Evolutionary conservation across 179 eudicot species (phyloP).

Genomic region (Drosera spatulata): DNA sequence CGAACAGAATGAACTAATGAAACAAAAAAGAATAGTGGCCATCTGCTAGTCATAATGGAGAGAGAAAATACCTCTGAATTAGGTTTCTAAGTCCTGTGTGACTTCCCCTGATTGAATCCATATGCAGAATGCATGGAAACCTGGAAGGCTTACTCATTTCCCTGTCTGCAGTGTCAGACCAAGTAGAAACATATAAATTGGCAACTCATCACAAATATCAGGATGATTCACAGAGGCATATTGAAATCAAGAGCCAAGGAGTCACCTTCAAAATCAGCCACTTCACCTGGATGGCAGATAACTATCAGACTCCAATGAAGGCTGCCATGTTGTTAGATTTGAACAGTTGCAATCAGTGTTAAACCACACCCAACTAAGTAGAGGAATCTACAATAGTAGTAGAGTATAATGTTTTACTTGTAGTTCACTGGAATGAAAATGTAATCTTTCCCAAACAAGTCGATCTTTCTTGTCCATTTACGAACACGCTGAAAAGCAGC

Average conservation of each 20-base stretch:
- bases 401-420: conserved; percentile 33
- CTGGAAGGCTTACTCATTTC: conserved; percentile 24
- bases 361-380: not conserved
- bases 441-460: conserved; percentile 85
- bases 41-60: not conserved
- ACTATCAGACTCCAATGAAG: conserved; percentile 95
- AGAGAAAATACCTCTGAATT: conserved; percentile 43
- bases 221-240: not conserved
- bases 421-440: conserved; percentile 91
- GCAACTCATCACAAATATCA: not conserved
- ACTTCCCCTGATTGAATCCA: conserved; percentile 90
- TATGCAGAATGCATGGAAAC: conserved; percentile 80
- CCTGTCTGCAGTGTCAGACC: conserved; percentile 27
- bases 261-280: conserved; percentile 50
- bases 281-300: conserved; percentile 89
- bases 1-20: not conserved
- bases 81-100: conserved; percentile 59
- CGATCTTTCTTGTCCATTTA: conserved; percentile 95
- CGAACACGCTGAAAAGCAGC: conserved; percentile 97
- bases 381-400: conserved; percentile 4
- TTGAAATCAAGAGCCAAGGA: conserved; percentile 2
- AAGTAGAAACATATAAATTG: not conserved
- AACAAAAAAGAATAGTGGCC: not conserved
- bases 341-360: conserved; percentile 1
- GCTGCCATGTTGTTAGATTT: conserved; percentile 25